These are phyloP conservation scores for Boletus barrowsii DNA, from an alignment of 768 basidiomycete genomes.

Conservation along the genomic window DNA sequence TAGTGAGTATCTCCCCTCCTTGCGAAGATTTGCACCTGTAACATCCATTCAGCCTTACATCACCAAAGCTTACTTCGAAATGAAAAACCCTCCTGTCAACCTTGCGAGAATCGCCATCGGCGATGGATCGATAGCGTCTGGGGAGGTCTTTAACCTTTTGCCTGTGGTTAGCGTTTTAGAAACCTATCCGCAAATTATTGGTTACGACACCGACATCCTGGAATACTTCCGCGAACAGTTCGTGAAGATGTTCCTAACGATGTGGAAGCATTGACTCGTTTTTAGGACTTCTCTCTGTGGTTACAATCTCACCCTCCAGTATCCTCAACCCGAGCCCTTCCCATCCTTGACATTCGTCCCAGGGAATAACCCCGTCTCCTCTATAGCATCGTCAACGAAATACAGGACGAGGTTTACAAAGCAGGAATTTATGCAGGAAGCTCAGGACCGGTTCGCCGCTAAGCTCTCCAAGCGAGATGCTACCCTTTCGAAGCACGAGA, in stretches of 20 bases:
- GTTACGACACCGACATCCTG: slow-evolving; percentile 63
- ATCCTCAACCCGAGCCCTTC: slow-evolving; percentile 58
- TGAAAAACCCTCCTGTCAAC: slow-evolving; percentile 62
- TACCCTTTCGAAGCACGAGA: slow-evolving; percentile 23
- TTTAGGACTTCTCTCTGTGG: slow-evolving; percentile 59
- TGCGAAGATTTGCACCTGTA: neutral
- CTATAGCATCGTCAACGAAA: neutral
- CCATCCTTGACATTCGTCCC: slow-evolving; percentile 30
- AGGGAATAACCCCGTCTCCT: slow-evolving; percentile 13
- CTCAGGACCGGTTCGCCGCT: slow-evolving; percentile 18
- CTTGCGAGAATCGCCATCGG: slow-evolving; percentile 70
- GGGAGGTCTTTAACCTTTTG: slow-evolving; percentile 46
- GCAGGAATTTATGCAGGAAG: slow-evolving; percentile 20
- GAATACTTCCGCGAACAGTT: slow-evolving; percentile 70
- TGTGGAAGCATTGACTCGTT: neutral
- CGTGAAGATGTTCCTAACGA: slow-evolving; percentile 22
- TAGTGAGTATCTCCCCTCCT: slow-evolving; percentile 39
- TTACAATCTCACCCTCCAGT: slow-evolving; percentile 64
- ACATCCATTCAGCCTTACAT: slow-evolving; percentile 60
- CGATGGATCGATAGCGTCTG: slow-evolving; percentile 58
- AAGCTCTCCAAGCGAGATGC: slow-evolving; percentile 23
- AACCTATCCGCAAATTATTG: slow-evolving; percentile 75
- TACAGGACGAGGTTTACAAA: slow-evolving; percentile 20
- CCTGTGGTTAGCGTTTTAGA: slow-evolving; percentile 62
- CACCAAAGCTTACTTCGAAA: slow-evolving; percentile 64